phyloP scores from a whole-genome alignment of 129 eudicot genomes.

The Apium graveolens region DNA sequence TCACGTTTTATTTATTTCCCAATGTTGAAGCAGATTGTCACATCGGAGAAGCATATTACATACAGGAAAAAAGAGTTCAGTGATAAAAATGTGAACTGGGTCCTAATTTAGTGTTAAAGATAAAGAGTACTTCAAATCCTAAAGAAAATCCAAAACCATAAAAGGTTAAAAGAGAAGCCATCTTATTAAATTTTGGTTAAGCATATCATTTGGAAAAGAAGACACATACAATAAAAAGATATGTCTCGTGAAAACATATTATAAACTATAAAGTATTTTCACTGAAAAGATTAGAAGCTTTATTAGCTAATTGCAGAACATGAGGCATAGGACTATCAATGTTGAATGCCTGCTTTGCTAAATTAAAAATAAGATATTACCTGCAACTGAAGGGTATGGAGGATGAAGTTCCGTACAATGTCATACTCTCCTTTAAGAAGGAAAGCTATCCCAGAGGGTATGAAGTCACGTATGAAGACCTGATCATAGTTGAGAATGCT shows the following conservation, averaged over 20 bases:
- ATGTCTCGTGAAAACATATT: too few species aligned
- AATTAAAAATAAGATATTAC: constrained; percentile 30
- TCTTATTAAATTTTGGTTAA: too few species aligned
- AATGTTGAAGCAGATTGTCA: not conserved
- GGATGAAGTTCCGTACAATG: constrained; percentile 82
- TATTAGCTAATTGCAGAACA: not conserved
- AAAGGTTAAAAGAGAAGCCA: too few species aligned
- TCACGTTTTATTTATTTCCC: not conserved
- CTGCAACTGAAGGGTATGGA: constrained; percentile 95
- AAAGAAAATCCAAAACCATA: too few species aligned
- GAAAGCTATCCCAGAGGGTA: constrained; percentile 93
- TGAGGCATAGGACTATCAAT: not conserved
- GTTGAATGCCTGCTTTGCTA: constrained; percentile 6
- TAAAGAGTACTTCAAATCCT: too few species aligned
- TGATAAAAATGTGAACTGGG: not conserved
- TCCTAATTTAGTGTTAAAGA: not conserved
- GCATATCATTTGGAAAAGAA: too few species aligned
- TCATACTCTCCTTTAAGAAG: constrained; percentile 87
- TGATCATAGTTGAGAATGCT: constrained; percentile 81
- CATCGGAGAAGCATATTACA: not conserved
- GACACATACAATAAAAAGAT: too few species aligned
- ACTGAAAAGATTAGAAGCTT: not conserved
- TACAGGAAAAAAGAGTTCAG: too few species aligned
- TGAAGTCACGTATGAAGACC: constrained; percentile 87
- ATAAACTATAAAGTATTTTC: too few species aligned